Conservation (phyloP, 208 protist genomes). For the Acanthamoeba sp. region DNA sequence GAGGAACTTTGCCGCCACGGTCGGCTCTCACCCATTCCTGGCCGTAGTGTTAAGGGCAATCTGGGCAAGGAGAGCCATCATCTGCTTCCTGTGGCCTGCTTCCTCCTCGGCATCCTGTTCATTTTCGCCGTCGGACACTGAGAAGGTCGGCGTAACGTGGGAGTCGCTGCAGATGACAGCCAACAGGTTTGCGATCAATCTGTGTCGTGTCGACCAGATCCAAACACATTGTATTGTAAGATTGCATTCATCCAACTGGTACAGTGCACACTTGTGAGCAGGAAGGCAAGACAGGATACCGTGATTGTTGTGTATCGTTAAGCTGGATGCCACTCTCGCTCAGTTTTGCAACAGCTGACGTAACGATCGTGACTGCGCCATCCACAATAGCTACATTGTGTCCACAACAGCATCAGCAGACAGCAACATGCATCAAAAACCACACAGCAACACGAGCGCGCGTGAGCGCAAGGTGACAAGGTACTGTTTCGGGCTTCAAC, state of each 20-base stretch:
- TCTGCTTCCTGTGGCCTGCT: background rate
- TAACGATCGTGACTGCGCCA: background rate
- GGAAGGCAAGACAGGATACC: no score
- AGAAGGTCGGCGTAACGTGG: conserved; percentile 34
- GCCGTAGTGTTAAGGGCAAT: conserved; percentile 29
- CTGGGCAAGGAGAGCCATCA: background rate
- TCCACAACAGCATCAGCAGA: background rate
- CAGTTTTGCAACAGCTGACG: background rate
- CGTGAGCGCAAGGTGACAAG: background rate
- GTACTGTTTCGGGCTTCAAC: conserved; percentile 56
- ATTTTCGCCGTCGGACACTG: background rate
- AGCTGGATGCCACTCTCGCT: conserved; percentile 14
- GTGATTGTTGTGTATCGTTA: background rate
- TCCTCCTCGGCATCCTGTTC: background rate
- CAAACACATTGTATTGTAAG: background rate
- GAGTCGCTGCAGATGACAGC: conserved; percentile 49
- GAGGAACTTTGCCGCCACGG: no score
- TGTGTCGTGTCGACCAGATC: background rate
- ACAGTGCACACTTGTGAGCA: no score
- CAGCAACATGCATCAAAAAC: no score
- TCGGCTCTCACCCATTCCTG: background rate
- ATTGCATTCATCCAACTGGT: background rate
- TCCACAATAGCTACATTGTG: background rate
- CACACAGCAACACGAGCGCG: no score
- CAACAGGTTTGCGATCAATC: conserved; percentile 19